Percentiles rank a stretch among this genome's conserved stretches.
Evolutionary conservation across 768 basidiomycete genomes (phyloP).

Genomic region (Russula dissimulans): DNA sequence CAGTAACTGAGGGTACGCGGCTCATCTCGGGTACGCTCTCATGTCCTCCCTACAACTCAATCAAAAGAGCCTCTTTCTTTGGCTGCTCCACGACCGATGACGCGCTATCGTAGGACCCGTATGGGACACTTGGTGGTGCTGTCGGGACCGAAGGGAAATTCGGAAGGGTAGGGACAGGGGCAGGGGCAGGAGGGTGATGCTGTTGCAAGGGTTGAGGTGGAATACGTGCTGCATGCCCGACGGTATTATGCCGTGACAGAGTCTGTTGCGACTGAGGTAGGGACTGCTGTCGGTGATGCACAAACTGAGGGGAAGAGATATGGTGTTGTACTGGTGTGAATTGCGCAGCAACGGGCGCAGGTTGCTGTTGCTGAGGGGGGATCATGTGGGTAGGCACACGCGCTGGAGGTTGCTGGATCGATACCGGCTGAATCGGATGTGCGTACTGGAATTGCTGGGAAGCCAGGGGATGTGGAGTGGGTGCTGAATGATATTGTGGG

Average conservation of each 20-base stretch:
- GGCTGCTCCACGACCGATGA: slow-evolving; percentile 14
- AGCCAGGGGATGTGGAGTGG: slow-evolving; percentile 8
- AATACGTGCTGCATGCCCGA: slow-evolving; percentile 12
- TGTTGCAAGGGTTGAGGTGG: slow-evolving; percentile 9
- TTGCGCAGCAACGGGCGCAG: not conserved
- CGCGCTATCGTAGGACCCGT: slow-evolving; percentile 9
- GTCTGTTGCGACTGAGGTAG: not conserved
- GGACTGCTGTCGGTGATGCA: slow-evolving; percentile 6
- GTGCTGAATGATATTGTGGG: slow-evolving; percentile 22
- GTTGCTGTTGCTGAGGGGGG: not conserved
- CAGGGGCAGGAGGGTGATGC: slow-evolving; percentile 12
- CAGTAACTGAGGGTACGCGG: not conserved
- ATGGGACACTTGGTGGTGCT: slow-evolving; percentile 10
- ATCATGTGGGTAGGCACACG: slow-evolving; percentile 9
- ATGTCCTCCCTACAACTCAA: slow-evolving; percentile 10
- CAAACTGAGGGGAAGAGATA: slow-evolving; percentile 7
- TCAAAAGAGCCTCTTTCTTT: slow-evolving; percentile 20
- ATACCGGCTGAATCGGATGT: slow-evolving; percentile 26
- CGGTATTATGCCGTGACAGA: slow-evolving; percentile 17
- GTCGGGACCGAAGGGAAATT: slow-evolving; percentile 19
- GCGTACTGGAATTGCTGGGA: slow-evolving; percentile 22
- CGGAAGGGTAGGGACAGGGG: slow-evolving; percentile 11
- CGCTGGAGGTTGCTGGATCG: slow-evolving; percentile 20
- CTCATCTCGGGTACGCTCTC: not conserved
- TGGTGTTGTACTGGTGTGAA: slow-evolving; percentile 20